Percentiles rank a stretch among this genome's conserved stretches.
These are phyloP conservation scores for Trametes gibbosa DNA, from an alignment of 768 basidiomycete species.

Conservation along the genomic window DNA sequence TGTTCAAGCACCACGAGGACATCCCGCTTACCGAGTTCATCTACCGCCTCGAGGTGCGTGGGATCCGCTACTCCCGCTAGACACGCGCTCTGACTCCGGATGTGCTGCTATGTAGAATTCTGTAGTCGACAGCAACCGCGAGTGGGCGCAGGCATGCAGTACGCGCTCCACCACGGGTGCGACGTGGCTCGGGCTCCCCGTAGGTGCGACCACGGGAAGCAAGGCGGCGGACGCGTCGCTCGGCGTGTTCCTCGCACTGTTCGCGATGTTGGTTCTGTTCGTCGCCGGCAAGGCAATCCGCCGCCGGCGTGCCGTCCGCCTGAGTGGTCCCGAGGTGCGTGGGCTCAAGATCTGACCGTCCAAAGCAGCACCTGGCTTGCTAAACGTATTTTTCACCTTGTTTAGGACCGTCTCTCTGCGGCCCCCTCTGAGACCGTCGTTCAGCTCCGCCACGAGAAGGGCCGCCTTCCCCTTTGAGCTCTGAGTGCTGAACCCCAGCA, in stretches of 20 bases:
- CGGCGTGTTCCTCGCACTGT: constrained; percentile 36
- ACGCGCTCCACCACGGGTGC: constrained; percentile 12
- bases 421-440: background rate
- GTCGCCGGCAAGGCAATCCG: constrained; percentile 34
- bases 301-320: constrained; percentile 12
- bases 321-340: constrained; percentile 14
- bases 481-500: no score
- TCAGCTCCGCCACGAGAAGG: background rate
- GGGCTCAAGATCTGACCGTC: background rate
- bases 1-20: constrained; percentile 72
- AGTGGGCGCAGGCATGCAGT: constrained; percentile 45
- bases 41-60: constrained; percentile 69
- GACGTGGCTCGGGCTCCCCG: constrained; percentile 15
- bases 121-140: constrained; percentile 41
- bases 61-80: background rate
- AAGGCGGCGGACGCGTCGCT: constrained; percentile 31
- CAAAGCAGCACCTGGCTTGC: background rate
- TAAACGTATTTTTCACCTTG: background rate
- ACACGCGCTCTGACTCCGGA: background rate
- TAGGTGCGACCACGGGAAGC: constrained; percentile 19
- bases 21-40: constrained; percentile 85
- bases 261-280: constrained; percentile 34
- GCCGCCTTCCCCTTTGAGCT: background rate
- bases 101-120: constrained; percentile 36
- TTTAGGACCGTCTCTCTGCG: background rate